Base-by-base conservation (phyloP, 768 basidiomycete genomes). In the Serpula lacrymans region DNA sequence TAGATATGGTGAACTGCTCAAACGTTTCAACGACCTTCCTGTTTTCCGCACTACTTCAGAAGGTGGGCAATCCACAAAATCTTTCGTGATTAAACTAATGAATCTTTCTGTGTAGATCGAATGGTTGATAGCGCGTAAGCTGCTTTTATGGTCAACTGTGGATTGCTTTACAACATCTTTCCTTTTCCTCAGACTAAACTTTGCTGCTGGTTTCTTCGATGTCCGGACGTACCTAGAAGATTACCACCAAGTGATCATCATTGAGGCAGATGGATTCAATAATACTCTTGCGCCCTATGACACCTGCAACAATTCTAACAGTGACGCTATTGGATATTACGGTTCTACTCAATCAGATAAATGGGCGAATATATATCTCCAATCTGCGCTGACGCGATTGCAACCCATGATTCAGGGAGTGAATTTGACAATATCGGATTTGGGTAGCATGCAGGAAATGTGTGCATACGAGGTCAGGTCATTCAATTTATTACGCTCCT, bases 161-260 rank as follows among this genome's bases (percentile, higher is more conserved):
- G 20, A 5, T 22, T 59, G 54, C 3, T 58, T 58, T 25, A 10
- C 22, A 2, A 57, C 66, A 1, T 10, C 24, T 34, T 23, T 16
- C 18, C 7, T 14, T 16, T 27, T 16, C 8, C 2, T 5, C 22
- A 63, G 59, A 7, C 60, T 72, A 35, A 71, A 76, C 51, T 76
- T 76, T 49, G 72, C 72, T 1, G 68, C 72, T 9, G 74, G 74
- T n/a, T 72, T 73, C 60, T 70, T 69, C 38, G 69, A 68, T 9
- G 58, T 72, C 18, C 70, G 70, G 20, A 59, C 57, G 4, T 74
- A 69, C 23, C 57, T 43, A 38, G 47, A 43, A 13, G 47, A 70
- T 31, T 76, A 73, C 51, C 68, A 75, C 45, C 67, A 76, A 45
- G 62, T 67, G 27, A 69, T 76, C 39, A 70, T 62, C 34, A 65